phyloP scores from a whole-genome alignment of 1,284 basidiomycete species.

The Phenoliferia sp. region DNA sequence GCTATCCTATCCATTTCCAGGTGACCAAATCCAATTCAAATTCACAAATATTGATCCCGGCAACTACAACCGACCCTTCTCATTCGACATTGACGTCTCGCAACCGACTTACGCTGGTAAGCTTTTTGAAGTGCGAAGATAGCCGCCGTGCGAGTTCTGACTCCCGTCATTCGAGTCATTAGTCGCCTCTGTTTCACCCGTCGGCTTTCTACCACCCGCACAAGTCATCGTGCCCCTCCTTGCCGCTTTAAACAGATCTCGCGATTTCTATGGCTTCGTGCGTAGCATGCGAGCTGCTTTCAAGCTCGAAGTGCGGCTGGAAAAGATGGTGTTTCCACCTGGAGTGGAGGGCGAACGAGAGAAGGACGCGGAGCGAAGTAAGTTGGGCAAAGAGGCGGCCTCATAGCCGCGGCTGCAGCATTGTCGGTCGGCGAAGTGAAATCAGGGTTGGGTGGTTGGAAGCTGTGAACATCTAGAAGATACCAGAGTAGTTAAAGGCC shows the following conservation, averaged over 20 bases:
- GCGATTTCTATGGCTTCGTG: constrained; percentile 35
- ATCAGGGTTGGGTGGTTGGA: too few species aligned
- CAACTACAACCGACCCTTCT: constrained; percentile 32
- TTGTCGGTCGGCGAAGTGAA: too few species aligned
- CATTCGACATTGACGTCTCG: constrained; percentile 36
- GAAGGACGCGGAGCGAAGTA: too few species aligned
- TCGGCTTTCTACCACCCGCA: constrained; percentile 12
- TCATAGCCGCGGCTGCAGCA: too few species aligned
- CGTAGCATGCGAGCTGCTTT: constrained; percentile 34
- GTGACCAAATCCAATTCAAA: constrained; percentile 35
- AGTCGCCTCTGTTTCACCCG: constrained; percentile 5
- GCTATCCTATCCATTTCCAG: constrained; percentile 5
- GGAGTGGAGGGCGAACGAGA: too few species aligned
- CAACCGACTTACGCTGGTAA: constrained; percentile 21
- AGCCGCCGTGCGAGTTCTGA: too few species aligned
- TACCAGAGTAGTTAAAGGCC: too few species aligned
- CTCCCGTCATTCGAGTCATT: too few species aligned
- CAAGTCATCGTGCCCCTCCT: constrained; percentile 14
- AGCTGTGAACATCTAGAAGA: too few species aligned
- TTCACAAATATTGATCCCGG: constrained; percentile 34
- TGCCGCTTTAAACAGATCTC: constrained; percentile 28
- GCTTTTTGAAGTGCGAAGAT: too few species aligned
- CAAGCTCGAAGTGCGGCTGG: constrained; percentile 25
- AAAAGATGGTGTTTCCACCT: too few species aligned
- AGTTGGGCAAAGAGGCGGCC: too few species aligned